These are phyloP conservation scores for Erythrophleum ivorense DNA, from an alignment of 331 rosid species.

Conservation along the genomic window DNA sequence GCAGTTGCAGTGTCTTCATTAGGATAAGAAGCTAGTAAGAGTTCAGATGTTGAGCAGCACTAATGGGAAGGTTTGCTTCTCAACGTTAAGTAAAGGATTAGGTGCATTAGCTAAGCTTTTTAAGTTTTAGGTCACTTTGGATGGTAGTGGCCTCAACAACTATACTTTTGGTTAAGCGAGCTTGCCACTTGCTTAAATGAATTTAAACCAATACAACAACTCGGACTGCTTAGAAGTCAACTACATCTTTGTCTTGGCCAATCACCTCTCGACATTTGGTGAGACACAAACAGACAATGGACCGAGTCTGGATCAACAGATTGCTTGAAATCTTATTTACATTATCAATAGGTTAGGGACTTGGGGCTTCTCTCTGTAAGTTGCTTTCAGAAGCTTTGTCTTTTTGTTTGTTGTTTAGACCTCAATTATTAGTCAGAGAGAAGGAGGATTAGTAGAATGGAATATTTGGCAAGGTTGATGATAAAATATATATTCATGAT, in stretches of 20 bases:
- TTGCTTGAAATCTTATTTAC: not conserved
- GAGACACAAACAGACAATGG: not conserved
- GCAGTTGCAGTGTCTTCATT: not conserved
- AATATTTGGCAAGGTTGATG: not conserved
- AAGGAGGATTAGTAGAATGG: not conserved
- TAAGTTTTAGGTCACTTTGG: slow-evolving; percentile 6
- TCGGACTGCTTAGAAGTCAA: slow-evolving; percentile 39
- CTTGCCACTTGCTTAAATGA: slow-evolving; percentile 19
- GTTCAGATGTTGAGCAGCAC: not conserved
- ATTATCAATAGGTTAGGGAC: not conserved
- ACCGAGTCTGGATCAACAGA: not conserved
- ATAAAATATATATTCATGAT: not conserved
- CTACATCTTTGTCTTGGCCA: slow-evolving; percentile 2
- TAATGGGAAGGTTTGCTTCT: not conserved
- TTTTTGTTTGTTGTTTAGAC: not conserved
- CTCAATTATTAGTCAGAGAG: not conserved
- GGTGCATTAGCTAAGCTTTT: slow-evolving; percentile 29
- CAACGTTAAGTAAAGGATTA: slow-evolving; percentile 3
- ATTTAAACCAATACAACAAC: slow-evolving; percentile 24
- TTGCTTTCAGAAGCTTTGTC: not conserved
- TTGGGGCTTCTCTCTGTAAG: not conserved
- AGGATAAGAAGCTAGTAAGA: slow-evolving; percentile 23
- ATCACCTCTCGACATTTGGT: too few species aligned
- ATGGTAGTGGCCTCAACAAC: slow-evolving; percentile 38
- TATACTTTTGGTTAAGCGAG: slow-evolving; percentile 19